Conservation (phyloP, 345 rosid genomes). For the Pistacia vera region DNA sequence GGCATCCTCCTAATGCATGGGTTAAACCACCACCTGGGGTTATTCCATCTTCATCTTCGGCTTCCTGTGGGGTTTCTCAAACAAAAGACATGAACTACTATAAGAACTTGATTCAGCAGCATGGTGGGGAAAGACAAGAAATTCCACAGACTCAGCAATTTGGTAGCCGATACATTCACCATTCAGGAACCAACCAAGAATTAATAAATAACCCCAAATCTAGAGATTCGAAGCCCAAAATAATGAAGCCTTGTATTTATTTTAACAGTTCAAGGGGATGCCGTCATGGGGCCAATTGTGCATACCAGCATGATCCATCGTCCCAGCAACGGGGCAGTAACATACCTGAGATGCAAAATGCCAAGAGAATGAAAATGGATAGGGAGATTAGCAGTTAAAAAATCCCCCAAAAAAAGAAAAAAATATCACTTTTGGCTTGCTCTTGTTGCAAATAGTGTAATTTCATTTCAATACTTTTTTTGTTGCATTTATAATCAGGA, state of each 20-base stretch:
- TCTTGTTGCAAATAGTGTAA: slow-evolving; percentile 30
- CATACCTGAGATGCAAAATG: slow-evolving; percentile 52
- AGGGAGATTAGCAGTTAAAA: slow-evolving; percentile 75
- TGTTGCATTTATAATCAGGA: slow-evolving; percentile 1
- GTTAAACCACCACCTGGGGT: slow-evolving; percentile 38
- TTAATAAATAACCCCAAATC: slow-evolving; percentile 52
- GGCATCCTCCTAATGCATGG: slow-evolving; percentile 24
- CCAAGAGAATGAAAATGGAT: slow-evolving; percentile 92
- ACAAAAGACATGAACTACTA: slow-evolving; percentile 78
- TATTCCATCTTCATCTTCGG: slow-evolving; percentile 35
- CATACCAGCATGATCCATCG: slow-evolving; percentile 76
- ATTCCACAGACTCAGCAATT: slow-evolving; percentile 52
- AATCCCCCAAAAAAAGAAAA: background rate
- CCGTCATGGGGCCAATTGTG: slow-evolving; percentile 82
- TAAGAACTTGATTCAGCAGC: slow-evolving; percentile 95
- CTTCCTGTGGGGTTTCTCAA: slow-evolving; percentile 46
- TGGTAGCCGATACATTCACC: slow-evolving; percentile 44
- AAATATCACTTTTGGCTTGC: slow-evolving; percentile 8
- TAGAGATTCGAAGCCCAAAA: slow-evolving; percentile 65
- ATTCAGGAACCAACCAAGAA: slow-evolving; percentile 51
- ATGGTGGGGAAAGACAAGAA: slow-evolving; percentile 92
- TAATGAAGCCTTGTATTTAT: slow-evolving; percentile 90
- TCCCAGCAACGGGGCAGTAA: slow-evolving; percentile 52
- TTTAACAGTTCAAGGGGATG: slow-evolving; percentile 93
- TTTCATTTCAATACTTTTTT: background rate